Evolutionary conservation across 805 yeast species (phyloP).

Genomic region (Candida chauliodis): DNA sequence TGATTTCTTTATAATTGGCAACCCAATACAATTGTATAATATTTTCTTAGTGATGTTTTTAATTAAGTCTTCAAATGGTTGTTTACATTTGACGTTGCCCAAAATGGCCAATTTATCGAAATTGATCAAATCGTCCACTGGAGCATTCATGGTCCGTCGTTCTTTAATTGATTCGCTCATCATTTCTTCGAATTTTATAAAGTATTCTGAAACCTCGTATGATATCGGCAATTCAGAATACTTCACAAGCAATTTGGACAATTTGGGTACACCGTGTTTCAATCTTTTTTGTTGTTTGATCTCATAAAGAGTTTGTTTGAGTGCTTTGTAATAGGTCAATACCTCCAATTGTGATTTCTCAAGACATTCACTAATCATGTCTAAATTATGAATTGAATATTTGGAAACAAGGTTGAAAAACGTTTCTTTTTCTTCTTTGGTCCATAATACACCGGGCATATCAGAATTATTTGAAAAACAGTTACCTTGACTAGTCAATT

Average conservation of each 20-base stretch:
- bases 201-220: conserved; percentile 46
- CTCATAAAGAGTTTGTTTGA: conserved; percentile 25
- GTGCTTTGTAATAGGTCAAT: conserved; percentile 38
- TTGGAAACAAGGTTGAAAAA: conserved; percentile 51
- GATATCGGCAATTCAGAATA: conserved; percentile 51
- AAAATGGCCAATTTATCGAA: not conserved
- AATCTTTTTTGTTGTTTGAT: conserved; percentile 15
- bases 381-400: conserved; percentile 46
- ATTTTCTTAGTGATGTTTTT: not conserved
- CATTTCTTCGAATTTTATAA: conserved; percentile 42
- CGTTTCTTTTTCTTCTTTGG: conserved; percentile 42
- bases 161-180: conserved; percentile 22
- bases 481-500: conserved; percentile 15
- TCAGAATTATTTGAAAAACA: conserved; percentile 6
- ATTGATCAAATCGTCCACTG: not conserved
- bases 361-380: conserved; percentile 34
- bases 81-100: not conserved
- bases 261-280: not conserved
- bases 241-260: conserved; percentile 17
- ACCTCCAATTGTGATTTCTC: conserved; percentile 47
- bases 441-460: conserved; percentile 43
- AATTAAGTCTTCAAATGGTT: not conserved
- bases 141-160: not conserved
- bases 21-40: not conserved
- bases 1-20: not conserved